phyloP scores from a whole-genome alignment of 1,139 yeast species.

The Sugiyamaella paludigena region DNA sequence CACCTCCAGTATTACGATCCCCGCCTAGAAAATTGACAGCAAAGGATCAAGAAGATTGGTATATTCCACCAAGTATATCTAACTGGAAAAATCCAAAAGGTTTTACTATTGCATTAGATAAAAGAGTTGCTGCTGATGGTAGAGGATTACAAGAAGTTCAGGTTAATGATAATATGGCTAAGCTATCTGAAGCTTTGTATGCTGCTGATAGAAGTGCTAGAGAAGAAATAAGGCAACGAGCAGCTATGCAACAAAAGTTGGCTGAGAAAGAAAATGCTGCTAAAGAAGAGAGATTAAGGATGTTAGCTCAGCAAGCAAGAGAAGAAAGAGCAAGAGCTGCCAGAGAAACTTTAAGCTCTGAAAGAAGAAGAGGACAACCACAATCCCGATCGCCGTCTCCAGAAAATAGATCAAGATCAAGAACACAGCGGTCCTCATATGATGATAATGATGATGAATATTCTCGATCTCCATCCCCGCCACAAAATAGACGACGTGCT shows the following conservation, averaged over 20 bases:
- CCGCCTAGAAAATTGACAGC: slow-evolving; percentile 59
- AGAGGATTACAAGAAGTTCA: slow-evolving; percentile 39
- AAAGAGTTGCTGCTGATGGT: slow-evolving; percentile 65
- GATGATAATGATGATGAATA: slow-evolving; percentile 2
- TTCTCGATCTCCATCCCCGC: background rate
- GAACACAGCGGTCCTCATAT: background rate
- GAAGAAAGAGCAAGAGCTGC: slow-evolving; percentile 34
- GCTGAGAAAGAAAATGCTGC: slow-evolving; percentile 56
- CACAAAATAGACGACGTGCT: slow-evolving; percentile 4
- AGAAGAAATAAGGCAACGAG: slow-evolving; percentile 61
- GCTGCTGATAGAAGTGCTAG: slow-evolving; percentile 73
- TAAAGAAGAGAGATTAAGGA: slow-evolving; percentile 57
- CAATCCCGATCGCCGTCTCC: too few relatives aligned
- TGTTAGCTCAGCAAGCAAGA: slow-evolving; percentile 59
- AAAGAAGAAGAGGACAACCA: background rate
- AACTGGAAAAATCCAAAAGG: slow-evolving; percentile 97
- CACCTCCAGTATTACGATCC: slow-evolving; percentile 51
- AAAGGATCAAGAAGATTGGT: slow-evolving; percentile 80
- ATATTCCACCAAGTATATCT: slow-evolving; percentile 86
- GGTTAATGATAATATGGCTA: slow-evolving; percentile 60
- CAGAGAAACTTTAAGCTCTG: slow-evolving; percentile 11
- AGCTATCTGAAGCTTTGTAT: slow-evolving; percentile 68
- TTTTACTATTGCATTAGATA: slow-evolving; percentile 77
- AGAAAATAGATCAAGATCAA: background rate
- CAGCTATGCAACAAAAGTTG: slow-evolving; percentile 52